These are phyloP conservation scores for Isatis lusitanica DNA, from an alignment of 441 rosid species.

Conservation along the genomic window DNA sequence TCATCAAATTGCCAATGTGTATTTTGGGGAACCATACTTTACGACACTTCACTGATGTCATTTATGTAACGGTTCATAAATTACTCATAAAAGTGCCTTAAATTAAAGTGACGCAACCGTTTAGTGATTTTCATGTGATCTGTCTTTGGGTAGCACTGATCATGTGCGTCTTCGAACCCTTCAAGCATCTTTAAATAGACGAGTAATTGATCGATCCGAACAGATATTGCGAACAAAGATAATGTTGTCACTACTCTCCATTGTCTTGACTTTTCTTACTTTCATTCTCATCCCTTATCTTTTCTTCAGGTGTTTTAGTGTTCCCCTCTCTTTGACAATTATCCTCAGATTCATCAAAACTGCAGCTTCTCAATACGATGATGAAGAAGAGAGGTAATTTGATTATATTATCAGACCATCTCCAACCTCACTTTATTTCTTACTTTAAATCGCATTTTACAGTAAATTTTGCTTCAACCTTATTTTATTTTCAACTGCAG, in stretches of 20 bases:
- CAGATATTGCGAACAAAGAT: neutral
- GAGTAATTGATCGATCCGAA: neutral
- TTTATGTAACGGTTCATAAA: too few species aligned
- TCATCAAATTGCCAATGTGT: too few species aligned
- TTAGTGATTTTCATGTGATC: neutral
- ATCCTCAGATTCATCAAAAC: neutral
- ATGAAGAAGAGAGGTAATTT: neutral
- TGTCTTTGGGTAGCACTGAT: neutral
- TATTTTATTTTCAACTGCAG: too few species aligned
- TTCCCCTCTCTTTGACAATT: slow-evolving; percentile 1
- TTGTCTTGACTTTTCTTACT: slow-evolving; percentile 3
- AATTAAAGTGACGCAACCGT: neutral
- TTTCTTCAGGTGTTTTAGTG: neutral
- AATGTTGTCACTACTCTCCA: neutral
- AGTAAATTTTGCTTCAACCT: too few species aligned
- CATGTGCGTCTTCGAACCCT: neutral
- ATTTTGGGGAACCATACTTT: too few species aligned
- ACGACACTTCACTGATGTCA: too few species aligned
- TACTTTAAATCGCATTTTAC: too few species aligned
- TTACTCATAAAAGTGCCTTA: too few species aligned
- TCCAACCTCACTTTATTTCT: too few species aligned
- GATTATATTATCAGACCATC: neutral
- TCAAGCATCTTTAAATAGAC: neutral
- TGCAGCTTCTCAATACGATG: neutral
- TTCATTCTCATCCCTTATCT: neutral